Conservation (phyloP, 495 filamentous ascomycete genomes). For the Oidiodendron maius region DNA sequence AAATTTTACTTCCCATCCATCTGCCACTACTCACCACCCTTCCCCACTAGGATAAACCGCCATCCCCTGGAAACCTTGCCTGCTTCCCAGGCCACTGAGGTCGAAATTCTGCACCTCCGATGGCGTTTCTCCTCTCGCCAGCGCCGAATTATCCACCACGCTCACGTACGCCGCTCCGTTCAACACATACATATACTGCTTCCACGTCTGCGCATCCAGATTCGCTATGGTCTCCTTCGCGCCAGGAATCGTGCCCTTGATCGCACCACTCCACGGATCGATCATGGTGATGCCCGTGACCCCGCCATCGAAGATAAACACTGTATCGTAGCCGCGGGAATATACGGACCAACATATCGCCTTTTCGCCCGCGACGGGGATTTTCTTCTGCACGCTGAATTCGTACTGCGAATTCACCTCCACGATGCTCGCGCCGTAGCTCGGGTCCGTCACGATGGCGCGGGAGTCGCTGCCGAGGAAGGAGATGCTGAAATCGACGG, state of each 20-base stretch:
- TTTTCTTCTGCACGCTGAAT: conserved; percentile 13
- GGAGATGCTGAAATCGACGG: conserved; percentile 25
- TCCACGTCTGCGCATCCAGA: conserved; percentile 15
- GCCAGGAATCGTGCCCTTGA: conserved; percentile 8
- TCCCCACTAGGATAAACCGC: conserved; percentile 14
- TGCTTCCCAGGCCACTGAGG: conserved; percentile 17
- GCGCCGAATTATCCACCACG: conserved; percentile 7
- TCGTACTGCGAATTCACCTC: conserved; percentile 10
- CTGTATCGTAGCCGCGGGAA: conserved; percentile 12
- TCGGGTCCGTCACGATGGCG: background rate
- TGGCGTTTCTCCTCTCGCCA: conserved; percentile 7
- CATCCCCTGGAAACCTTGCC: conserved; percentile 19
- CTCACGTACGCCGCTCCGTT: conserved; percentile 9
- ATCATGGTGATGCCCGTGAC: conserved; percentile 16
- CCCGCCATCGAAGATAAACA: conserved; percentile 22
- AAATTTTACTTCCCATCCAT: background rate
- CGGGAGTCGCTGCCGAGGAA: conserved; percentile 19
- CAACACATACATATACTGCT: conserved; percentile 23
- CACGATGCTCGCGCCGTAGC: conserved; percentile 21
- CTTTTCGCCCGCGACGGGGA: conserved; percentile 17
- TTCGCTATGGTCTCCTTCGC: conserved; percentile 9
- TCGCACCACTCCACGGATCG: conserved; percentile 12
- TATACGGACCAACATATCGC: conserved; percentile 26
- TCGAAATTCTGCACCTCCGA: conserved; percentile 21
- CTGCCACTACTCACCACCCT: background rate